Evolutionary conservation across 2,329 filamentous ascomycete genomes (phyloP), one percentile per base, ranked within the genome.

Genomic region (Cladorrhinum sp.): DNA sequence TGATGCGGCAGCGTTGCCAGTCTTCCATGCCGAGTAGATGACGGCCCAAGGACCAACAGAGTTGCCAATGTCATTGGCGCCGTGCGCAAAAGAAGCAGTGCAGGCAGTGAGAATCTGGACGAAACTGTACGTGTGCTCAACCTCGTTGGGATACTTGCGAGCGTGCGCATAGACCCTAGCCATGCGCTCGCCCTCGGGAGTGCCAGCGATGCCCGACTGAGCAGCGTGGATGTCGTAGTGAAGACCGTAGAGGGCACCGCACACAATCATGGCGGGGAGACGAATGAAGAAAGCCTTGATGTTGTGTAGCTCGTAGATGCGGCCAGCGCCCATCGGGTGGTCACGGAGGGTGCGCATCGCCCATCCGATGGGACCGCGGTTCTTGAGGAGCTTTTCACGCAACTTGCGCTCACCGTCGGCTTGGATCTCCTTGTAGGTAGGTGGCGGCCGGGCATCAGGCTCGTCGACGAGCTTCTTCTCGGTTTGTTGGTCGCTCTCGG

Each of bases 151-250:
- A 69, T 89, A 90, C 73, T 89, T 88, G 63, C 78, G 73, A 7
- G 87, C 87, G 58, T 82, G 72, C 30, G 78, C 77, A 72, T 91
- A 91, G 61, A 90, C 86, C 49, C 82, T 79, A 69, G 82, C 77
- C 88, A 91, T 91, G 63, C 90, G 87, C 36, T 77, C 77, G 61
- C 89, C 90, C 63, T 92, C 89, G 6, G 89, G 89, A 1, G 89
- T 91, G 21, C 89, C 89, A 12, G 79, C 71, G 50, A 91, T 82
- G 71, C 90, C 90, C 57, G 80, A 79, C 78, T 92, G 90, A 3
- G 88, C 88, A 54, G 84, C 82, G 80, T 93, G 90, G 70, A 93
- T 94, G 68, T 94, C 90, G 76, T 93, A 94, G 81, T 93, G 80
- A 24, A 88, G 72, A 73, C 91, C 91, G 72, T 94, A 94, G 56